Evolutionary conservation across 768 basidiomycete species (phyloP).

Genomic region (Tricholoma saponaceum): DNA sequence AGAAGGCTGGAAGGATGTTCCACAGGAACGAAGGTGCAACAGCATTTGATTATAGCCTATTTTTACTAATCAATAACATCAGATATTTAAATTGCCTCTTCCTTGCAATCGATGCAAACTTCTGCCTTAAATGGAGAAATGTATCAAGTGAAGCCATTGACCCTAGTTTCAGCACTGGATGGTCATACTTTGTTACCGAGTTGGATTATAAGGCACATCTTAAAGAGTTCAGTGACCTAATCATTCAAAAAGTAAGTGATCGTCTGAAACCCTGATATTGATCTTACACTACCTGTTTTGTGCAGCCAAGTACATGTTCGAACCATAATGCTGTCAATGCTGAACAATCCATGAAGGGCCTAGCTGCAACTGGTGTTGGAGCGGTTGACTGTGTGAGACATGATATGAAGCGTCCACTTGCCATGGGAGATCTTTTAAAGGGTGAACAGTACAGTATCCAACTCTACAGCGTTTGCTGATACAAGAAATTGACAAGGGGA

Average conservation of each 20-base stretch:
- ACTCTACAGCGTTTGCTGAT: background rate
- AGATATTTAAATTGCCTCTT: constrained; percentile 5
- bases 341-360: background rate
- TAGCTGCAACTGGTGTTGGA: constrained; percentile 2
- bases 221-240: constrained; percentile 4
- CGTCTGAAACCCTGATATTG: background rate
- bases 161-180: background rate
- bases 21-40: constrained; percentile 2
- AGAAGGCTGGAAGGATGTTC: constrained; percentile 14
- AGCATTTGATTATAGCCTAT: background rate
- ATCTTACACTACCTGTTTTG: background rate
- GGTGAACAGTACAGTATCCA: background rate
- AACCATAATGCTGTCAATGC: constrained; percentile 1
- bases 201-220: constrained; percentile 13
- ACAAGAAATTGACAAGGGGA: background rate
- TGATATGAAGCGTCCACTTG: background rate
- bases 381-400: background rate
- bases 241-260: constrained; percentile 4
- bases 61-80: background rate
- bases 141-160: background rate
- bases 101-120: constrained; percentile 6
- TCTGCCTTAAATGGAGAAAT: constrained; percentile 5
- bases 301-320: constrained; percentile 1
- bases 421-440: background rate
- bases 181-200: constrained; percentile 7